phyloP scores from a whole-genome alignment of 305 asterid genomes.

The Plantago rigida region DNA sequence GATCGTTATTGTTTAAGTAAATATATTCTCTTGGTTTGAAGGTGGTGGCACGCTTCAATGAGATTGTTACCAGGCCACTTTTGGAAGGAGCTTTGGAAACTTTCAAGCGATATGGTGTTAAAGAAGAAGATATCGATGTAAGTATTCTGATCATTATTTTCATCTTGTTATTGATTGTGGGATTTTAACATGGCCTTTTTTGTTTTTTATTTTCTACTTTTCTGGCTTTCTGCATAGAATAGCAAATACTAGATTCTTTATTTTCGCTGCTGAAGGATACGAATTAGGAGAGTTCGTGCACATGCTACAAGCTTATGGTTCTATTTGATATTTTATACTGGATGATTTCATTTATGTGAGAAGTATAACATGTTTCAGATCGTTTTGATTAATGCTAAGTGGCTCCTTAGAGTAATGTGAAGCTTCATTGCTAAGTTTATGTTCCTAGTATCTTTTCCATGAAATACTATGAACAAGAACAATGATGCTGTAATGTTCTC shows the following conservation, averaged over 20 bases:
- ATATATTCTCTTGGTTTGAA: constrained; percentile 28
- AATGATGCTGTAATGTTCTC: too few species aligned
- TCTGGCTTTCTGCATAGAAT: not conserved
- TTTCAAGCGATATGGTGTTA: constrained; percentile 68
- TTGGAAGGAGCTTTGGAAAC: constrained; percentile 91
- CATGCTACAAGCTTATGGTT: not conserved
- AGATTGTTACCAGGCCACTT: constrained; percentile 67
- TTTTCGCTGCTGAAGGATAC: not conserved
- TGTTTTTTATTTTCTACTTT: not conserved
- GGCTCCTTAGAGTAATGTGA: not conserved
- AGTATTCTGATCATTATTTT: constrained; percentile 25
- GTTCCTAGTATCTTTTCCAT: not conserved
- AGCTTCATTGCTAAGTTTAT: not conserved
- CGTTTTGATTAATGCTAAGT: not conserved
- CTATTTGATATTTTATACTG: not conserved
- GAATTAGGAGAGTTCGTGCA: not conserved
- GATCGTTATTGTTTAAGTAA: not conserved
- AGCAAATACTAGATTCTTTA: not conserved
- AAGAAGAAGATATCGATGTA: constrained; percentile 81
- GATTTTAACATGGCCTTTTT: not conserved
- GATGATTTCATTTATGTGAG: not conserved
- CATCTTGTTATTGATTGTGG: constrained; percentile 9
- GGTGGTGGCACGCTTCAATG: constrained; percentile 97
- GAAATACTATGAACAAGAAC: not conserved
- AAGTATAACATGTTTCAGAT: not conserved